Evolutionary conservation across 2,329 filamentous ascomycete genomes (phyloP).

Genomic region (Aureobasidium musti): DNA sequence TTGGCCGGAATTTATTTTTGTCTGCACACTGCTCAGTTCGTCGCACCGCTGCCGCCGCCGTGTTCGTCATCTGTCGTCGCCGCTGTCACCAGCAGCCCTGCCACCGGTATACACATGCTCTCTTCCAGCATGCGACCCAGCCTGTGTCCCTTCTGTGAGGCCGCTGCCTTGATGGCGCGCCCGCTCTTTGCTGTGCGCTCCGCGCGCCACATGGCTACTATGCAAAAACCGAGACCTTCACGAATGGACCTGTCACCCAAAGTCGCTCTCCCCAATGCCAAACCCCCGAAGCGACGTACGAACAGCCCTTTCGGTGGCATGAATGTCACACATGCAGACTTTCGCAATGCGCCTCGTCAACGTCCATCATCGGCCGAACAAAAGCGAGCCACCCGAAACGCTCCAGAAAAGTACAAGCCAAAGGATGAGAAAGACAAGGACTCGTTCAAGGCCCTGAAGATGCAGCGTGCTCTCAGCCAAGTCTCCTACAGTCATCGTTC

Average conservation of each 20-base stretch:
- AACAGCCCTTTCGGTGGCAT: constrained; percentile 61
- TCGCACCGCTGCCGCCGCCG: neutral
- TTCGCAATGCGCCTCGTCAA: constrained; percentile 46
- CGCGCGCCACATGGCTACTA: constrained; percentile 45
- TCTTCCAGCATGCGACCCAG: constrained; percentile 7
- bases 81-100: neutral
- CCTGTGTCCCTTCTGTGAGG: constrained; percentile 50
- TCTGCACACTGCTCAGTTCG: neutral
- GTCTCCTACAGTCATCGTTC: constrained; percentile 71
- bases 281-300: constrained; percentile 45
- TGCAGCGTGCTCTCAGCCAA: constrained; percentile 78
- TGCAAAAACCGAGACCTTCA: constrained; percentile 50
- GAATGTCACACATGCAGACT: constrained; percentile 56
- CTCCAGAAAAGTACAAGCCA: constrained; percentile 38
- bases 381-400: constrained; percentile 56
- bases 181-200: constrained; percentile 26
- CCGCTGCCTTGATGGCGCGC: constrained; percentile 32
- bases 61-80: constrained; percentile 13
- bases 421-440: constrained; percentile 53
- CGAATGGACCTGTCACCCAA: constrained; percentile 55
- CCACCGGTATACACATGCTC: neutral
- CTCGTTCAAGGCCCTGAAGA: constrained; percentile 82
- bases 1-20: constrained; percentile 13
- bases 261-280: constrained; percentile 43
- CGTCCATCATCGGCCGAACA: constrained; percentile 46